A percentile compares a stretch with the other conserved stretches of the same genome.
phyloP scores from a whole-genome alignment of 2,329 filamentous ascomycete genomes.

The Colletotrichum brevisporum region DNA sequence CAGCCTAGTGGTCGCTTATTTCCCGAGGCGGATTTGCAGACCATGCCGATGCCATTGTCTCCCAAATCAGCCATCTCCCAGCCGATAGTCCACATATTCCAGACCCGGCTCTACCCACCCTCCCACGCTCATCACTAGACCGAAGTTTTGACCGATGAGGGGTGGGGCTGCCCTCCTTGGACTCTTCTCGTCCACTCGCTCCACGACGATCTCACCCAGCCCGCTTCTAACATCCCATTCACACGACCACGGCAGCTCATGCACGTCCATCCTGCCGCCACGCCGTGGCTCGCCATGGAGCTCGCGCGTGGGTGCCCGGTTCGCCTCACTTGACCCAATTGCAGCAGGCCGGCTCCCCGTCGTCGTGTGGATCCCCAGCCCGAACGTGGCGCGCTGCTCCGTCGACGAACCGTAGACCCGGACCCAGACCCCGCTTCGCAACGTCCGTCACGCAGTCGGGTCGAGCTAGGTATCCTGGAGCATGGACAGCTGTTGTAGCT shows the following conservation, averaged over 20 bases:
- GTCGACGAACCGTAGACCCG: conserved; percentile 18
- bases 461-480: not conserved
- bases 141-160: conserved; percentile 36
- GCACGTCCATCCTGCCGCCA: conserved; percentile 35
- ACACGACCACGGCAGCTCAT: conserved; percentile 35
- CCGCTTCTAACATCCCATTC: conserved; percentile 32
- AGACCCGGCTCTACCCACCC: conserved; percentile 27
- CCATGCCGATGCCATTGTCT: not conserved
- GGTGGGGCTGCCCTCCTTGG: conserved; percentile 28
- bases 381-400: conserved; percentile 31
- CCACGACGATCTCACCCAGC: conserved; percentile 26
- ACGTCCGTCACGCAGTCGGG: conserved; percentile 10
- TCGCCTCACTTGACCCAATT: conserved; percentile 25
- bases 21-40: conserved; percentile 9
- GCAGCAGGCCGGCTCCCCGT: conserved; percentile 19
- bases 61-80: conserved; percentile 19
- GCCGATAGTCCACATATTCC: conserved; percentile 21
- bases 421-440: conserved; percentile 27
- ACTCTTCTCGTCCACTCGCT: conserved; percentile 31
- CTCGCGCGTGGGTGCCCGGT: conserved; percentile 13
- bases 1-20: conserved; percentile 8
- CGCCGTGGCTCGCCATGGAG: conserved; percentile 23
- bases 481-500: conserved; percentile 22
- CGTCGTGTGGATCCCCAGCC: conserved; percentile 20
- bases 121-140: conserved; percentile 15